Evolutionary conservation across 306 rosid species (phyloP), one percentile per base, ranked within the genome.

Genomic region (Acmispon strigosus): DNA sequence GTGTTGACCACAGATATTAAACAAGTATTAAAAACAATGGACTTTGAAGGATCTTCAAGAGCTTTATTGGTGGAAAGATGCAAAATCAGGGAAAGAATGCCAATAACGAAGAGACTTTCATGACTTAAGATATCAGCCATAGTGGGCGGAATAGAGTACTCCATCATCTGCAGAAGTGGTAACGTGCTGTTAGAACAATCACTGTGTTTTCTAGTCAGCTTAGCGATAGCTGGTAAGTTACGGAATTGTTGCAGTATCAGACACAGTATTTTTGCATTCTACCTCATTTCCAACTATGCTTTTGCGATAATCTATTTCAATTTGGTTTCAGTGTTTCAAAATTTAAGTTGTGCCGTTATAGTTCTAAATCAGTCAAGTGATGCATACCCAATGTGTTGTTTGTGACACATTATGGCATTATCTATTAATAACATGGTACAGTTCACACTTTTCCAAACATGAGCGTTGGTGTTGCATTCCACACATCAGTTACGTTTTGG

Each of bases 41-140:
- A 42, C 85, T 90, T 94, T 45, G 97, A 83, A 84, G 95, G 83
- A 84, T 86, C 96, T 36, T 73, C 66, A 43, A 94, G 88, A 66
- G 78, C 83, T 51, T 80, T 80, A 44, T 62, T 63, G 43, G 87
- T 70, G 50, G 96, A 94, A 76, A 84, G 98, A 82, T 79, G 88
- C 80, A 90, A 81, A 73, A 89, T 82, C 69, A 94, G 79, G 70
- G 86, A 87, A 52, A 90, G 87, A 72, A 94, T 83, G 56, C 86
- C 89, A 73, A 83, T 54, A 57, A 84, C 82, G 19, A 85, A 64
- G 64, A 89, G 90, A 77, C 73, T 78, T 77, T 87, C 87, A 32
- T 68, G 73, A 69, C 80, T 79, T 83, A 90, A 81, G 58, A 58
- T 27, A 70, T 84, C 90, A 7, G 53, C 56, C 71, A 72, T 66